A percentile compares a stretch with the other conserved stretches of the same genome.
phyloP scores from a whole-genome alignment of 2,329 filamentous ascomycete genomes.

The Sporothrix pallida region DNA sequence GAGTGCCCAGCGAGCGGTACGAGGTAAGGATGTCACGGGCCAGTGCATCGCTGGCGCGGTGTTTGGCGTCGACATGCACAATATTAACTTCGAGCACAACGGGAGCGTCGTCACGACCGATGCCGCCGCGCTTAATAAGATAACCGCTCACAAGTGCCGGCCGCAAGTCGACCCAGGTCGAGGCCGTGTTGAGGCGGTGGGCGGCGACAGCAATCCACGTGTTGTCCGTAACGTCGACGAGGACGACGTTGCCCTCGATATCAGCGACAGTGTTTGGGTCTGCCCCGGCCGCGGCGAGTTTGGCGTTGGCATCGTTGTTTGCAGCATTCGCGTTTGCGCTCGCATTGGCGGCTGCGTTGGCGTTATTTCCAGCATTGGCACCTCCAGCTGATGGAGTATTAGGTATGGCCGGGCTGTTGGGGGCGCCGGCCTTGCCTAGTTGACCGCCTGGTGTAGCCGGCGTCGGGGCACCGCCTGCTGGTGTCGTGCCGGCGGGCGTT shows the following conservation, averaged over 20 bases:
- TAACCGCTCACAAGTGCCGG: constrained; percentile 69
- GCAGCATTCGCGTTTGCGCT: not conserved
- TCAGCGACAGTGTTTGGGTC: constrained; percentile 49
- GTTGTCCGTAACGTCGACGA: constrained; percentile 75
- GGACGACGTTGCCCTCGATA: constrained; percentile 64
- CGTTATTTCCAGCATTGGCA: not conserved
- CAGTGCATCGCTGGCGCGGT: constrained; percentile 65
- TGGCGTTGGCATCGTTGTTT: constrained; percentile 40
- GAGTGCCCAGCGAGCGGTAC: constrained; percentile 70
- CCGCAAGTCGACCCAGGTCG: constrained; percentile 59
- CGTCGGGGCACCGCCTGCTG: constrained; percentile 33
- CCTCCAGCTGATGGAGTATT: not conserved
- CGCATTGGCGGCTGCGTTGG: not conserved
- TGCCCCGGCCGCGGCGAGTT: constrained; percentile 37
- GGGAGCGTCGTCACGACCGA: constrained; percentile 62
- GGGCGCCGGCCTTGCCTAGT: constrained; percentile 13
- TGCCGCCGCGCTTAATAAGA: constrained; percentile 67
- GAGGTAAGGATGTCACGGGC: constrained; percentile 72
- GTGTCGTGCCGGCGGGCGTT: constrained; percentile 49
- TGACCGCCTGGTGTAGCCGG: constrained; percentile 39
- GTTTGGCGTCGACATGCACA: constrained; percentile 61
- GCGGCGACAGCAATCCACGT: constrained; percentile 75
- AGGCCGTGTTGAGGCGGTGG: constrained; percentile 67
- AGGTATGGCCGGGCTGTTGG: constrained; percentile 30
- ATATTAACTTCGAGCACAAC: constrained; percentile 68